Base-by-base conservation (phyloP, 2,329 filamentous ascomycete species). In the Xylariaceae sp. region DNA sequence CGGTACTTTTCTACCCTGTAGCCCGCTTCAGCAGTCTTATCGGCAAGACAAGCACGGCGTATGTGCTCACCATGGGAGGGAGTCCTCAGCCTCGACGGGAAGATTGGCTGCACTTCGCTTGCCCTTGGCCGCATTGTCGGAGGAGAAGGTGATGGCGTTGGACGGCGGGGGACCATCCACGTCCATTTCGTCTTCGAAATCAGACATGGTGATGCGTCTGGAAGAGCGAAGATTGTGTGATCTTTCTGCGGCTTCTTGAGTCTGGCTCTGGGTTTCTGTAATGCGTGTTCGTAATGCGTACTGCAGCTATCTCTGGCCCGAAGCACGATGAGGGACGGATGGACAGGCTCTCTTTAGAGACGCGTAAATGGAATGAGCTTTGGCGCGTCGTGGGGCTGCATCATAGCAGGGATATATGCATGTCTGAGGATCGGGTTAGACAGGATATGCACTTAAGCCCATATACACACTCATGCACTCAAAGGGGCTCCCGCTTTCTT, bases 91-190 rank as follows among this genome's bases (percentile, higher is more conserved):
- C 61, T 94, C 88, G 5, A 98, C 79, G 0, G 92, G 92, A 31
- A 98, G 68, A 56, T 98, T 94, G 24, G 90, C 90, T 30, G 86
- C 86, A 50, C 83, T 90, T 51, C 88, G 77, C 64, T 96, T 96
- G 57, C 90, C 89, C 60, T 95, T 94, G 44, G 72, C 69, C 12
- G 71, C 76, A 47, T 77, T 76, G 42, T 84, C 79, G 17, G 85
- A 82, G 36, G 79, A 83, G 62, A 95, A 95, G 36, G 58, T 60
- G 37, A 77, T 58, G 47, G 71, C 68, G 38, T 64, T 67, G 41
- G 63, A 62, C 23, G 58, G 48, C 18, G 58, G 53, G 16, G 67
- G 65, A 43, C 56, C 67, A 47, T 77, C 74, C 23, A 78, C 60
- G 46, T 77, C 73, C 74, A 78, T 78, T 36, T 74, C 72, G 46